Evolutionary conservation across 2,329 filamentous ascomycete genomes (phyloP), one percentile per base, ranked within the genome.

Genomic region (Exophiala xenobiotica): DNA sequence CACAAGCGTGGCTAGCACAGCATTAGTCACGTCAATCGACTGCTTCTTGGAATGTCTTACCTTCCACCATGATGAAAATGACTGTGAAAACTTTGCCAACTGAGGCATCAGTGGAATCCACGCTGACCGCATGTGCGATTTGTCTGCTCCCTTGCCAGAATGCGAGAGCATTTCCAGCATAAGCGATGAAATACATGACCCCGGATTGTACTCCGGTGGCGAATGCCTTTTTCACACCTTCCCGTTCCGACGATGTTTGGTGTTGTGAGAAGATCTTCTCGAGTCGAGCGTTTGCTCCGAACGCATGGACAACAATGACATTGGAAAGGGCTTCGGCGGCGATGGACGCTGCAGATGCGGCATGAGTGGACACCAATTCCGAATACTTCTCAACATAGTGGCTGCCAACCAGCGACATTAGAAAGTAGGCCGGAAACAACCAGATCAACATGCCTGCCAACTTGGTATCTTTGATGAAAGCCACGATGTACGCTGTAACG

Each of bases 311-410:
- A 0, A 74, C 78, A 1, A 72, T 67, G 52, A 79, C 72, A 1
- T 73, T 75, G 8, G 69, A 70, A 29, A 80, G 68, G 0, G 75
- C 72, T 53, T 79, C 77, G 78, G 58, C 78, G 0, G 81, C 81
- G 45, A 84, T 78, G 0, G 80, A 80, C 3, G 79, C 78, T 1
- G 80, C 81, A 1, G 75, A 74, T 2, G 75, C 78, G 39, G 81
- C 74, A 48, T 74, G 71, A 22, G 77, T 74, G 1, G 72, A 75
- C 60, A 80, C 74, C 31, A 67, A 66, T 6, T 65, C 62, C 7
- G 69, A 67, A 56, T 75, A 76, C 41, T 74, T 75, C 29, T 73
- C 68, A 11, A 74, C 66, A 45, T 67, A 76, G 52, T 69, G 62
- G n/a, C 70, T 68, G 19, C 74, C 74, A 20, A 74, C 63, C 5